Conservation (phyloP, 2,329 filamentous ascomycete species). For the Calonectria hongkongensis region DNA sequence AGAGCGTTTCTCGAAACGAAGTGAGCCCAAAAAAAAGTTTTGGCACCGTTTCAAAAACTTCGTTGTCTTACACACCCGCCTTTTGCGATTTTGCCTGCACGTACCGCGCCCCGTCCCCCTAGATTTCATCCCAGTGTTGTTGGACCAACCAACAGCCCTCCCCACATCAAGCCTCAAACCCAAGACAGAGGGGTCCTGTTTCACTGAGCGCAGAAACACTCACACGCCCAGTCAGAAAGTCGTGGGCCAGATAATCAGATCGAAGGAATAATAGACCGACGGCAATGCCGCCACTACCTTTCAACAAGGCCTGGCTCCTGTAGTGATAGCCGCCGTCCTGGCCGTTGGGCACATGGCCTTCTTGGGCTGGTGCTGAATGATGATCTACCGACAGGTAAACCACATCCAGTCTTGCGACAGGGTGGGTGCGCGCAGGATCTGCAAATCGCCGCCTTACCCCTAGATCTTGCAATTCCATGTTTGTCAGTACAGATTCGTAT, state of each 20-base stretch:
- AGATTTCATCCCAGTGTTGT: slow-evolving; percentile 20
- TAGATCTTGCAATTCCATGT: neutral
- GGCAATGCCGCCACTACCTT: neutral
- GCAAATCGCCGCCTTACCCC: slow-evolving; percentile 5
- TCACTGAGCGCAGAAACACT: slow-evolving; percentile 53
- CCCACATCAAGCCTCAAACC: slow-evolving; percentile 48
- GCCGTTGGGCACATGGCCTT: neutral
- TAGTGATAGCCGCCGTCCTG: neutral
- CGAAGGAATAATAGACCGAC: neutral
- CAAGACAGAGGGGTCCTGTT: slow-evolving; percentile 45
- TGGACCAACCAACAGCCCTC: slow-evolving; percentile 46
- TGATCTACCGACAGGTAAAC: neutral
- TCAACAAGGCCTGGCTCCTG: neutral
- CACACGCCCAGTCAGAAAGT: slow-evolving; percentile 2
- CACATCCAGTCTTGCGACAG: neutral
- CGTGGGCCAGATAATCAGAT: neutral
- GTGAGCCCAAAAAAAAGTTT: slow-evolving; percentile 20
- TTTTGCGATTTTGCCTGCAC: slow-evolving; percentile 24
- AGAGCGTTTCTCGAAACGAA: slow-evolving; percentile 45
- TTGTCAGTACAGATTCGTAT: neutral
- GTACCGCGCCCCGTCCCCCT: slow-evolving; percentile 19
- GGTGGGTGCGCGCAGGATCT: slow-evolving; percentile 6
- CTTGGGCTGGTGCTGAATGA: neutral
- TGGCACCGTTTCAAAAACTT: slow-evolving; percentile 32
- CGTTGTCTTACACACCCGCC: neutral